These are phyloP conservation scores for Diaporthe ampelina DNA, from an alignment of 2,329 filamentous ascomycete species.

Conservation along the genomic window DNA sequence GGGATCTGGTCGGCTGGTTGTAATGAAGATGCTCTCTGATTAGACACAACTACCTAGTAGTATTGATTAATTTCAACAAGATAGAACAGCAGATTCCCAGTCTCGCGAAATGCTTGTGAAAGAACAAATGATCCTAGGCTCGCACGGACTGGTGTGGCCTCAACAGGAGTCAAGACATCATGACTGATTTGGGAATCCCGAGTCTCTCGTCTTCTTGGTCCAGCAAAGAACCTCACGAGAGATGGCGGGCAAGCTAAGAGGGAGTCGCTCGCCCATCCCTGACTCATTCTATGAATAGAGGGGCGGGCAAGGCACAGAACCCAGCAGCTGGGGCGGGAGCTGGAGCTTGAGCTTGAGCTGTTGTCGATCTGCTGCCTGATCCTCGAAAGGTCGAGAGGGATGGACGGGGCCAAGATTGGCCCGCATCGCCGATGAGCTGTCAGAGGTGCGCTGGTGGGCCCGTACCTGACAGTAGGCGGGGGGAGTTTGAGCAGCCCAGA, in stretches of 20 bases:
- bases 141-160: slow-evolving; percentile 18
- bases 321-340: background rate
- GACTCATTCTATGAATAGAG: slow-evolving; percentile 29
- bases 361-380: slow-evolving; percentile 2
- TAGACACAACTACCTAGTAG: slow-evolving; percentile 20
- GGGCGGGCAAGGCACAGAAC: background rate
- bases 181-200: slow-evolving; percentile 4
- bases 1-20: background rate
- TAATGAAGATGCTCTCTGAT: slow-evolving; percentile 17
- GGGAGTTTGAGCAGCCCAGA: background rate
- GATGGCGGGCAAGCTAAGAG: slow-evolving; percentile 4
- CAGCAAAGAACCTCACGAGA: slow-evolving; percentile 1
- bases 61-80: slow-evolving; percentile 33
- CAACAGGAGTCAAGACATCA: slow-evolving; percentile 14
- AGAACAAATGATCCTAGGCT: background rate
- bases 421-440: slow-evolving; percentile 27
- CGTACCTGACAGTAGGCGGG: slow-evolving; percentile 24
- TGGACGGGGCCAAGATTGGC: background rate
- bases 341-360: slow-evolving; percentile 4
- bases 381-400: background rate
- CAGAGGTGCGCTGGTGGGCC: slow-evolving; percentile 20
- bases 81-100: slow-evolving; percentile 20
- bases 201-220: background rate
- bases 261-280: background rate
- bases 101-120: background rate